Base-by-base conservation (phyloP, 768 basidiomycete species). In the Daedalea quercina region DNA sequence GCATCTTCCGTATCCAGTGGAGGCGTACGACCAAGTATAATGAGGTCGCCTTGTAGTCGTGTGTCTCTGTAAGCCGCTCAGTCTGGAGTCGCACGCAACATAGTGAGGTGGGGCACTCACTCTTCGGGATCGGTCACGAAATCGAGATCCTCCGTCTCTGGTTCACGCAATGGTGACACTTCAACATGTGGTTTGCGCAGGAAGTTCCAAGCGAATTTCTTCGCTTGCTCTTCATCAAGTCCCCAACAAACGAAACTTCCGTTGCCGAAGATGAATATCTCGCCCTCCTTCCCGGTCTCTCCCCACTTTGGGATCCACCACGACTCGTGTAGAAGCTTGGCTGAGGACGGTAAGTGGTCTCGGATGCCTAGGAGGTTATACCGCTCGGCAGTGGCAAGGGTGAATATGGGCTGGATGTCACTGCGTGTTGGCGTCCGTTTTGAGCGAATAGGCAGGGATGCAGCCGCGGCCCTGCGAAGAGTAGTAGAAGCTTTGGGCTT, bases 211-310 rank as follows among this genome's bases (percentile, higher is more conserved):
- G 82, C 77, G 65, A 94, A 94, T 44, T 69, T 70, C 54, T 72
- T 74, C 1, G 87, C 93, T 35, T 88, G 88, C 9, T 76, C 75
- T 66, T 94, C 90, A 13, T 75, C 79, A 50, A 94, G 68, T 4
- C 91, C 92, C 93, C 93, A 96, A 60, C 84, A 91, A 6, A 96
- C 94, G 53, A 92, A 85, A 58, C 82, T 89, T 2, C 93, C 93
- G 58, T 90, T 92, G 19, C 79, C 76, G 65, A 96, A 96, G 12
- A 96, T 77, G 66, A 94, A 95, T 11, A 93, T 72, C 66, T 96
- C 94, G 15, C 92, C 93, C 51, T 82, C 76, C 52, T 70, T 70
- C 19, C 74, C 80, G 22, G 72, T 65, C 47, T 60, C 59, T 54
- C 26, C 52, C 82, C 86, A 90, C 53, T 74, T 76, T 31, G 88